Evolutionary conservation across 2,329 filamentous ascomycete genomes (phyloP).

Genomic region (Colletotrichum sp.): DNA sequence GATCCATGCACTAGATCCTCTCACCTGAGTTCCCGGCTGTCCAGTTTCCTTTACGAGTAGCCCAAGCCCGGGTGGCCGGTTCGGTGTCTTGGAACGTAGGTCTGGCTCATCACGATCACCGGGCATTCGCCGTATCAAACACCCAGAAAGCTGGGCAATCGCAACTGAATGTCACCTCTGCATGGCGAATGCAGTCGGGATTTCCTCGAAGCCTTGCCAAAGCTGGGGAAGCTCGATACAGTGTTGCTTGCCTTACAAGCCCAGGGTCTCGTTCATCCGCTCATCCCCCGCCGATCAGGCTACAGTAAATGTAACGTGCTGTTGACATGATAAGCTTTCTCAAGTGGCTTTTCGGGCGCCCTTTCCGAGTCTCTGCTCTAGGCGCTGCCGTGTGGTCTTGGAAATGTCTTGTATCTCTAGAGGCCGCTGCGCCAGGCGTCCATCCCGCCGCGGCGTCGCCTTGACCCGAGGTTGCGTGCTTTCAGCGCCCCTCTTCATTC

Average conservation of each 20-base stretch:
- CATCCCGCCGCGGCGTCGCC: slow-evolving; percentile 11
- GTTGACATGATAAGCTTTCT: slow-evolving; percentile 8
- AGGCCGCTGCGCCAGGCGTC: slow-evolving; percentile 4
- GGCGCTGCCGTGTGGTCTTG: slow-evolving; percentile 3
- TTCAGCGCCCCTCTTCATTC: neutral
- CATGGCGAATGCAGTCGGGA: neutral
- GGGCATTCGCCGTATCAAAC: neutral
- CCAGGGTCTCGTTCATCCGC: neutral
- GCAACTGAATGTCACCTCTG: neutral
- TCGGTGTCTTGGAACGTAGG: neutral
- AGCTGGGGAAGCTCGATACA: neutral
- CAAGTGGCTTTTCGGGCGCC: neutral
- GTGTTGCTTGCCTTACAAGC: neutral
- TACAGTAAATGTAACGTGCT: slow-evolving; percentile 7
- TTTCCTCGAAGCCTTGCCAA: neutral
- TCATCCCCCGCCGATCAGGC: neutral
- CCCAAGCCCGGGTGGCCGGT: neutral
- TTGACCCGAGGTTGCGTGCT: neutral
- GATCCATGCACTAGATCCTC: neutral
- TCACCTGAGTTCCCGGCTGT: neutral
- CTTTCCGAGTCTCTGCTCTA: neutral
- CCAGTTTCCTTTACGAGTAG: neutral
- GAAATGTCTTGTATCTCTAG: neutral
- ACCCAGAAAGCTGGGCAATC: neutral
- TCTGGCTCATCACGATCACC: neutral